Percentiles rank a stretch among this genome's conserved stretches.
phyloP scores from a whole-genome alignment of 2,329 filamentous ascomycete species.

The Mycosphaerella sp. region DNA sequence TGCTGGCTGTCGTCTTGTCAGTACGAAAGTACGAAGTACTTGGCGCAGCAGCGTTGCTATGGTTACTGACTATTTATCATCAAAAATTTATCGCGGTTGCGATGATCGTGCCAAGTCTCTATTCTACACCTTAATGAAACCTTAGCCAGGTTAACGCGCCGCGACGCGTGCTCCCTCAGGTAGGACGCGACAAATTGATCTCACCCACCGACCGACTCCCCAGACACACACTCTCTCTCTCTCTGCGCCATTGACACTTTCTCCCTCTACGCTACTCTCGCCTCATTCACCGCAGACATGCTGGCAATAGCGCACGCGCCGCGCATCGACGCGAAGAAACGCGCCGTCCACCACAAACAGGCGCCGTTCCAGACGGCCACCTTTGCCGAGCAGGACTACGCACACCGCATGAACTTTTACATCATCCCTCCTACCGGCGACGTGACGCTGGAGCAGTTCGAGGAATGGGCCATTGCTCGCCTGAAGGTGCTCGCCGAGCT shows the following conservation, averaged over 20 bases:
- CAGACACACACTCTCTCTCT: not conserved
- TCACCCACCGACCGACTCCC: not conserved
- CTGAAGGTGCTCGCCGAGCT: slow-evolving; percentile 81
- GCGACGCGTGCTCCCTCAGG: too few species aligned
- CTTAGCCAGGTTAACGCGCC: too few species aligned
- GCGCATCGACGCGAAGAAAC: slow-evolving; percentile 61
- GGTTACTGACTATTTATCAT: too few species aligned
- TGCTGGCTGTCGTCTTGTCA: too few species aligned
- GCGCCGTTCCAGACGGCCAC: slow-evolving; percentile 73
- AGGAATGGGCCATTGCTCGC: slow-evolving; percentile 96
- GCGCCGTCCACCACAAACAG: slow-evolving; percentile 67
- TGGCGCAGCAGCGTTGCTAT: too few species aligned
- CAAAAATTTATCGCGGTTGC: too few species aligned
- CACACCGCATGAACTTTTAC: slow-evolving; percentile 89
- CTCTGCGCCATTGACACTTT: not conserved
- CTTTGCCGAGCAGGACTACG: slow-evolving; percentile 73
- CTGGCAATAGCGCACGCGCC: slow-evolving; percentile 27
- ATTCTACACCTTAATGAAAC: too few species aligned
- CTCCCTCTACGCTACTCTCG: not conserved
- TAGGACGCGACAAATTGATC: too few species aligned
- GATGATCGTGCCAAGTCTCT: too few species aligned
- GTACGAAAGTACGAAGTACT: too few species aligned
- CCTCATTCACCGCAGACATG: slow-evolving; percentile 15
- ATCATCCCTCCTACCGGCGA: slow-evolving; percentile 79
- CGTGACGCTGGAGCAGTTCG: slow-evolving; percentile 93